These are phyloP conservation scores for Aspergillus indologenus DNA, from an alignment of 495 filamentous ascomycete species.

Conservation along the genomic window DNA sequence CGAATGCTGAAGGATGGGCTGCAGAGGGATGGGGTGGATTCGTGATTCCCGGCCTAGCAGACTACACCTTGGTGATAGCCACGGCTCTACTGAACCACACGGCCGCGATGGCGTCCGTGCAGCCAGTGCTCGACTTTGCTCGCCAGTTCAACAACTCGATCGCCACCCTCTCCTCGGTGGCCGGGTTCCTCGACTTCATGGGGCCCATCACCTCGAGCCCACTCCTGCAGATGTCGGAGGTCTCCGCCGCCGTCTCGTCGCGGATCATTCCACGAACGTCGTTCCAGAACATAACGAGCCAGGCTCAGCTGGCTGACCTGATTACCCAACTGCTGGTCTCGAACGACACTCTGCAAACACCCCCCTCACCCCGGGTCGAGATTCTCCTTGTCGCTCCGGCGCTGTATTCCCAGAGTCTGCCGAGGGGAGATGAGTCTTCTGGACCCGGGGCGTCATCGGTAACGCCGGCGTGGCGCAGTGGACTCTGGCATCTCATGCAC, in stretches of 20 bases:
- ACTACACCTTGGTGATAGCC: conserved; percentile 7
- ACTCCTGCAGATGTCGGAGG: not conserved
- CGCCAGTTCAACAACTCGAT: not conserved
- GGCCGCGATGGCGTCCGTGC: conserved; percentile 12
- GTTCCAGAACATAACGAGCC: conserved; percentile 11
- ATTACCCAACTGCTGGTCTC: conserved; percentile 10
- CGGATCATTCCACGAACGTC: conserved; percentile 13
- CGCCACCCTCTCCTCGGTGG: conserved; percentile 5
- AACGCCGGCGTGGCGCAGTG: conserved; percentile 20
- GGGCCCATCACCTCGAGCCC: not conserved
- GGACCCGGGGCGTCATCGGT: conserved; percentile 16
- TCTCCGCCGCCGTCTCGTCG: conserved; percentile 4
- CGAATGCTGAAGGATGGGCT: conserved; percentile 35
- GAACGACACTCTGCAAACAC: not conserved
- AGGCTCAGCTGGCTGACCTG: conserved; percentile 8
- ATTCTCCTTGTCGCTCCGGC: conserved; percentile 10
- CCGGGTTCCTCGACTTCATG: conserved; percentile 2
- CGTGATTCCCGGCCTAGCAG: conserved; percentile 16
- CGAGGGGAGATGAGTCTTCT: conserved; percentile 8
- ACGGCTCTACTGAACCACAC: conserved; percentile 15
- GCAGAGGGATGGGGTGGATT: conserved; percentile 45
- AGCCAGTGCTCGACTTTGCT: conserved; percentile 13
- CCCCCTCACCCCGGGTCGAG: not conserved
- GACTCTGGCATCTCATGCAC: conserved; percentile 20
- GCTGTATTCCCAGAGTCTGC: conserved; percentile 13